Percentiles rank a stretch among this genome's conserved stretches.
phyloP scores from a whole-genome alignment of 2,329 filamentous ascomycete species.

The Colletotrichum sublineola region DNA sequence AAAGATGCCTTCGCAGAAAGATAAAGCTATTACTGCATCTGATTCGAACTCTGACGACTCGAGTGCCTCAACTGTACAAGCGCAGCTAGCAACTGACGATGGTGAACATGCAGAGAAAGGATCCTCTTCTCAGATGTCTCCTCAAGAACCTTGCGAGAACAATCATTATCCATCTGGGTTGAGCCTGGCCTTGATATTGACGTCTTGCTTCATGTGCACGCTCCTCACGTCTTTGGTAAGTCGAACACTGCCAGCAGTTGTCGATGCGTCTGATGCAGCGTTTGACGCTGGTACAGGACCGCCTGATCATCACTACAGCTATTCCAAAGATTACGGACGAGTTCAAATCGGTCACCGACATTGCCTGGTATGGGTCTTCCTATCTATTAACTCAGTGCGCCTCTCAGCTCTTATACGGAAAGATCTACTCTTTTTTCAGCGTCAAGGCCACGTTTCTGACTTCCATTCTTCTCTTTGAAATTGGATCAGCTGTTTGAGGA shows the following conservation, averaged over 20 bases:
- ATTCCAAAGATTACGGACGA: conserved; percentile 50
- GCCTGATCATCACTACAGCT: conserved; percentile 63
- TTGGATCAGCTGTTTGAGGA: conserved; percentile 51
- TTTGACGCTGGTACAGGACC: conserved; percentile 48
- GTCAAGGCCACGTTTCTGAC: conserved; percentile 47
- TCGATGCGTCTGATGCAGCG: fast-evolving
- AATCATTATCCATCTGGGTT: conserved; percentile 8
- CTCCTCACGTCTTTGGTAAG: conserved; percentile 46
- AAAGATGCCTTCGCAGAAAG: background rate
- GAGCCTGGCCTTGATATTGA: conserved; percentile 42
- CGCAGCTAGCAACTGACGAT: too few species aligned
- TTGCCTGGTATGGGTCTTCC: conserved; percentile 49
- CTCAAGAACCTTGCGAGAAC: background rate
- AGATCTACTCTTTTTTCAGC: conserved; percentile 47
- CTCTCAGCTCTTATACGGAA: conserved; percentile 49
- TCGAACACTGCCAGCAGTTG: too few species aligned
- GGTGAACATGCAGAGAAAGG: background rate
- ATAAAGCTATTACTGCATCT: background rate
- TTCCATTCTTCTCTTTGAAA: conserved; percentile 46
- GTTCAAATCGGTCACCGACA: conserved; percentile 47
- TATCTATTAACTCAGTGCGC: conserved; percentile 48
- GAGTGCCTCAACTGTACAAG: background rate
- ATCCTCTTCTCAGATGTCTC: too few species aligned
- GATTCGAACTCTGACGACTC: background rate
- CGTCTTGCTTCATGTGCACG: conserved; percentile 44